Evolutionary conservation across 768 basidiomycete genomes (phyloP).

Genomic region (Termitomyces sp.): DNA sequence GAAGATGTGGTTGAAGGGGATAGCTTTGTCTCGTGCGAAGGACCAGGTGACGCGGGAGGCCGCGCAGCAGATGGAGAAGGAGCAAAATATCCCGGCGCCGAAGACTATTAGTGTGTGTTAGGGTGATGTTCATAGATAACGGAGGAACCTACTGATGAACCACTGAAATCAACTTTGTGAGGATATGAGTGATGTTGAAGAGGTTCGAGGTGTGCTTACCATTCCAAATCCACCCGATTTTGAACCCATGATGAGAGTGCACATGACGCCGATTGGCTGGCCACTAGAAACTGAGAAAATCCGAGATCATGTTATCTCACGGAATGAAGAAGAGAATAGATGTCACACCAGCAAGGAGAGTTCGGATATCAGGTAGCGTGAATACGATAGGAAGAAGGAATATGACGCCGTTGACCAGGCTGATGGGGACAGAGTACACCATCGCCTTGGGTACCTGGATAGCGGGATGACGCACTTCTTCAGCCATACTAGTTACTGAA

Average conservation of each 20-base stretch:
- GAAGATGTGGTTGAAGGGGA: slow-evolving; percentile 51
- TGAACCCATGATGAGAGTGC: slow-evolving; percentile 59
- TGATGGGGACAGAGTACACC: slow-evolving; percentile 50
- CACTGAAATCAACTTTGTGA: slow-evolving; percentile 19
- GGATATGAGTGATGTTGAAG: background rate
- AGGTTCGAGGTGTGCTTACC: slow-evolving; percentile 24
- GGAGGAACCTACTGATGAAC: slow-evolving; percentile 31
- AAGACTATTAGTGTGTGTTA: slow-evolving; percentile 37
- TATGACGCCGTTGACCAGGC: slow-evolving; percentile 46
- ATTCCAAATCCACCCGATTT: slow-evolving; percentile 60
- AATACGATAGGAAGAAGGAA: slow-evolving; percentile 64
- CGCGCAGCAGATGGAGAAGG: slow-evolving; percentile 65
- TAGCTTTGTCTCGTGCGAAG: slow-evolving; percentile 64
- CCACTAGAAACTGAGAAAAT: slow-evolving; percentile 44
- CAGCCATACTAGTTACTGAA: slow-evolving; percentile 63
- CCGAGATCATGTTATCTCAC: background rate
- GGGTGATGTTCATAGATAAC: background rate
- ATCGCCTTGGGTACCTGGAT: slow-evolving; percentile 54
- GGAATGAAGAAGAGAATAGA: background rate
- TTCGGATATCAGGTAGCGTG: slow-evolving; percentile 55
- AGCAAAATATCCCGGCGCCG: slow-evolving; percentile 54
- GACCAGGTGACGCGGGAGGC: slow-evolving; percentile 71
- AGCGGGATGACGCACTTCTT: slow-evolving; percentile 60
- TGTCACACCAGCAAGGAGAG: slow-evolving; percentile 44
- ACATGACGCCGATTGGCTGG: slow-evolving; percentile 63